Conservation (phyloP, 352 stramenopile species). For the Phytophthora lateralis region DNA sequence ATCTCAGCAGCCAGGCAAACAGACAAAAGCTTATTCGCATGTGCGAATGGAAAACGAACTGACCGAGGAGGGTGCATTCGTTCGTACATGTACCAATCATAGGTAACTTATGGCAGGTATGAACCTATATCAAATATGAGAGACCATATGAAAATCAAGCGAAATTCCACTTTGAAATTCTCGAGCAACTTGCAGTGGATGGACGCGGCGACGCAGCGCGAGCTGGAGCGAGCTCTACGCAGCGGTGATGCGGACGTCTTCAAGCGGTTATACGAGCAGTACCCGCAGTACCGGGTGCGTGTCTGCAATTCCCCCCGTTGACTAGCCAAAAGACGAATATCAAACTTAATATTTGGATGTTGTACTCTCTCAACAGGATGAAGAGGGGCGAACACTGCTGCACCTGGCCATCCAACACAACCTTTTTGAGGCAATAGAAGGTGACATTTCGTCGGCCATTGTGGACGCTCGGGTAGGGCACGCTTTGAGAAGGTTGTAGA, state of each 20-base stretch:
- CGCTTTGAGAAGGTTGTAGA: not conserved
- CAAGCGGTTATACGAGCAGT: slow-evolving; percentile 23
- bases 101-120: not conserved
- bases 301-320: not conserved
- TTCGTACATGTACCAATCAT: not conserved
- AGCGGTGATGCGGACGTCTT: slow-evolving; percentile 26
- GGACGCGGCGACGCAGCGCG: slow-evolving; percentile 11
- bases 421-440: slow-evolving; percentile 35
- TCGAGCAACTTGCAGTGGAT: slow-evolving; percentile 9
- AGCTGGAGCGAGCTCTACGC: slow-evolving; percentile 27
- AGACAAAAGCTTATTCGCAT: slow-evolving; percentile 1
- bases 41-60: not conserved
- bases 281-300: slow-evolving; percentile 34
- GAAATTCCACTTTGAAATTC: slow-evolving; percentile 11
- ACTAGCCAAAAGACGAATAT: not conserved
- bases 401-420: slow-evolving; percentile 33
- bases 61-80: not conserved
- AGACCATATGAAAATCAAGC: slow-evolving; percentile 23
- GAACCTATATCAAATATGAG: slow-evolving; percentile 13
- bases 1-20: not conserved
- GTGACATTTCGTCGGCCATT: slow-evolving; percentile 22
- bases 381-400: slow-evolving; percentile 32
- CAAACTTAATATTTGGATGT: slow-evolving; percentile 7
- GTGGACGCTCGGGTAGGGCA: slow-evolving; percentile 26
- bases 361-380: slow-evolving; percentile 21